Percentiles rank a stretch among this genome's conserved stretches.
These are phyloP conservation scores for Takashimella koratensis DNA, from an alignment of 1,284 basidiomycete species.

Conservation along the genomic window DNA sequence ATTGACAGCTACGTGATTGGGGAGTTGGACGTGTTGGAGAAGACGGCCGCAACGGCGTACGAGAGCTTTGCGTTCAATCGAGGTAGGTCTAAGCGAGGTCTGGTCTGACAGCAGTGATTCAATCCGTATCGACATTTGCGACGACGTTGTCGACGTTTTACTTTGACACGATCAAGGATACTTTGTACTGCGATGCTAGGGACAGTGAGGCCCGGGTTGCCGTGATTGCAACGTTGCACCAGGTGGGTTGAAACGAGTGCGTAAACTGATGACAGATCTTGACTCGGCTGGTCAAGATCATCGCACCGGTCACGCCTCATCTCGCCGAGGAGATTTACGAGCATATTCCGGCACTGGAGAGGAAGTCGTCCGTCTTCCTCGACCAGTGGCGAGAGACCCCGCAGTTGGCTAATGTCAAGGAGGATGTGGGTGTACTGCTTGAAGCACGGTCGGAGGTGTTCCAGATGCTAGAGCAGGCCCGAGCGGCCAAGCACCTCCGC, in stretches of 20 bases:
- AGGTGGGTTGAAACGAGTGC: slow-evolving; percentile 55
- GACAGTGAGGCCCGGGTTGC: slow-evolving; percentile 59
- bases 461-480: slow-evolving; percentile 29
- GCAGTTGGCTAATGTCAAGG: slow-evolving; percentile 1
- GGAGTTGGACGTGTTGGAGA: slow-evolving; percentile 71
- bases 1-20: slow-evolving; percentile 81
- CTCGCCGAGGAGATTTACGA: slow-evolving; percentile 85
- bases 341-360: slow-evolving; percentile 22
- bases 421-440: slow-evolving; percentile 27
- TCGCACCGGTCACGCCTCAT: slow-evolving; percentile 87
- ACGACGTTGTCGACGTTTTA: slow-evolving; percentile 63
- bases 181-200: slow-evolving; percentile 70
- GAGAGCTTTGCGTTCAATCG: slow-evolving; percentile 74
- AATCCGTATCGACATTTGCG: slow-evolving; percentile 49
- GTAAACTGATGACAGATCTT: slow-evolving; percentile 57
- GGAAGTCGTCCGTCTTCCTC: slow-evolving; percentile 55
- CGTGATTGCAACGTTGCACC: slow-evolving; percentile 67
- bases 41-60: slow-evolving; percentile 65
- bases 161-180: slow-evolving; percentile 89
- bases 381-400: slow-evolving; percentile 54
- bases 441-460: slow-evolving; percentile 25
- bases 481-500: slow-evolving; percentile 25
- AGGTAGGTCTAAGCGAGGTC: slow-evolving; percentile 54
- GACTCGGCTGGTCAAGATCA: slow-evolving; percentile 63
- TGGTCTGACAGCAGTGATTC: slow-evolving; percentile 49